Evolutionary conservation across 352 stramenopile species (phyloP), one percentile per base, ranked within the genome.

Genomic region (Globisporangium megalacanthum): DNA sequence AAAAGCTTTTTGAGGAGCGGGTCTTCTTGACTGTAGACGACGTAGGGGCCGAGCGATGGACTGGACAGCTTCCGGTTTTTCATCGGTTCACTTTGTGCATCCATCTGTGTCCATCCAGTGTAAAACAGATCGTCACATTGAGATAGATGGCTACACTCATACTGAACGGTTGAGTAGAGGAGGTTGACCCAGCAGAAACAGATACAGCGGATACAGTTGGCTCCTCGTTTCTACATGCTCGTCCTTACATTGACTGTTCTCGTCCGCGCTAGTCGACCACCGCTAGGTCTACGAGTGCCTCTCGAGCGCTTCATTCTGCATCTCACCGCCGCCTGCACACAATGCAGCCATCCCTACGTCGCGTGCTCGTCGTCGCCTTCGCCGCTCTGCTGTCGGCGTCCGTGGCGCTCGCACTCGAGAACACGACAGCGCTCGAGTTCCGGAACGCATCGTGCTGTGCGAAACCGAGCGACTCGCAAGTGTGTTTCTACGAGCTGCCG

Each of bases 371-470:
- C 10, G 15, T 20, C 37, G 4, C 44, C 6, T 25, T 52, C 57
- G 20, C 14, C 17, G 5, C 31, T 51, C 0, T 25, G 19, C 14
- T 25, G 3, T 22, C 31, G 20, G 11, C 8, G 15, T 11, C 17
- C 9, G 11, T 9, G 4, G 33, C 37, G 3, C 33, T 33, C 13
- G 57, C 57, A 22, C 31, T 56, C 2, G 57, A 63, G 57, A 63
- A 53, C 50, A 57, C 45, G 49, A 63, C 57, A 10, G 57, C 58
- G 25, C 53, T 64, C 45, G 52, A 31, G 37, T 64, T 64, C 46
- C 60, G 22, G 9, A 17, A 64, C 31, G 44, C 52, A 15, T 37
- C 44, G 58, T 60, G 47, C 45, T 64, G 58, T 29, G 36, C 45
- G 36, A 50, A 20, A 2, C 52, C 54, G 19, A 37, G 42, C 6